Conservation (phyloP, 176 grass and related monocot species). For the Phoenix roebelenii region DNA sequence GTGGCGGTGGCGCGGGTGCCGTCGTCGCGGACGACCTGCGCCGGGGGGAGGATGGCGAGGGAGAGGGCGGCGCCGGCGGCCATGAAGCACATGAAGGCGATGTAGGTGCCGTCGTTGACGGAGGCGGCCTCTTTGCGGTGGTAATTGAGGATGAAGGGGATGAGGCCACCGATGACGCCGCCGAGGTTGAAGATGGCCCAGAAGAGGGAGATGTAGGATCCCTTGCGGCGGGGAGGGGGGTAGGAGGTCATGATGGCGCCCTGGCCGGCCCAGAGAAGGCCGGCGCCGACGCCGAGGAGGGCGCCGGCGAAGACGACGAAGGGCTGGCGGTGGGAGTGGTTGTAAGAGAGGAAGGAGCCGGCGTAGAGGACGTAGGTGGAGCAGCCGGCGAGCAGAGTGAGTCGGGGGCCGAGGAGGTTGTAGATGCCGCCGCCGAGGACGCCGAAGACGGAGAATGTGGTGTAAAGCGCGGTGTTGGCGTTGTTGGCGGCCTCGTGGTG, state of each 20-base stretch:
- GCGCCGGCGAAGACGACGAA: conserved; percentile 60
- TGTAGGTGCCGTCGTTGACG: conserved; percentile 77
- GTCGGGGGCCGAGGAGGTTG: conserved; percentile 84
- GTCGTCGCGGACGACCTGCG: conserved; percentile 63
- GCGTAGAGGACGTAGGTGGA: conserved; percentile 84
- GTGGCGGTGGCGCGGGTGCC: conserved; percentile 35
- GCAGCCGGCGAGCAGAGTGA: conserved; percentile 47
- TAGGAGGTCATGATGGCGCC: conserved; percentile 93
- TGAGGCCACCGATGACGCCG: conserved; percentile 79
- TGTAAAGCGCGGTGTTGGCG: conserved; percentile 92
- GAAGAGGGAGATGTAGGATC: conserved; percentile 87
- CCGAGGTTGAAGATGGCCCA: conserved; percentile 95
- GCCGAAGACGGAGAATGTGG: conserved; percentile 73
- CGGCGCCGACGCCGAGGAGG: conserved; percentile 69
- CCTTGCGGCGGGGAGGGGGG: conserved; percentile 49
- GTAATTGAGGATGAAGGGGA: conserved; percentile 92
- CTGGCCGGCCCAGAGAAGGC: conserved; percentile 78
- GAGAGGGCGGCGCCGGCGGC: conserved; percentile 39
- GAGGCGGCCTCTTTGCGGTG: conserved; percentile 8
- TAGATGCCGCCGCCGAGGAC: conserved; percentile 63
- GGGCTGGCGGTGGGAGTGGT: conserved; percentile 39
- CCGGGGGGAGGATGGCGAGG: conserved; percentile 37
- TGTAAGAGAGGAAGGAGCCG: conserved; percentile 86
- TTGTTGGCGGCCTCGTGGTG: conserved; percentile 59
- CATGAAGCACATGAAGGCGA: conserved; percentile 86